These are phyloP conservation scores for Strobilomyces dryophilus DNA, from an alignment of 768 basidiomycete genomes.

Conservation along the genomic window DNA sequence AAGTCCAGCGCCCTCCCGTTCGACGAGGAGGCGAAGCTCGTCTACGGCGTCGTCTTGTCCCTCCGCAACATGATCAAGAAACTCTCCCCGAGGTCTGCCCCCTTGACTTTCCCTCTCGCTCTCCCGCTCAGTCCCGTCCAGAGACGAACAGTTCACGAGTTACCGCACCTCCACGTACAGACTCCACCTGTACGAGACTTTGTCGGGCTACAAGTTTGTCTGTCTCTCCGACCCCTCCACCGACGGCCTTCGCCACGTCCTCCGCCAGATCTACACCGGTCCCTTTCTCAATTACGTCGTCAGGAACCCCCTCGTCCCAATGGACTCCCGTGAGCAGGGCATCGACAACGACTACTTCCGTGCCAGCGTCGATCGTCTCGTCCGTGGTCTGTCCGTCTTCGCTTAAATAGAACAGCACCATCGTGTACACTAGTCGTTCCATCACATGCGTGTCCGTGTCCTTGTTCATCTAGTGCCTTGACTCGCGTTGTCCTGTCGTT, in stretches of 20 bases:
- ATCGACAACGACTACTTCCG: conserved; percentile 94
- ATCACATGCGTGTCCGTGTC: conserved; percentile 4
- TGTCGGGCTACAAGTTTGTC: conserved; percentile 92
- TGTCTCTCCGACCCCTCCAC: conserved; percentile 86
- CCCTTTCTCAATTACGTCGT: conserved; percentile 94
- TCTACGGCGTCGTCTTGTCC: conserved; percentile 92
- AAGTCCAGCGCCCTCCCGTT: conserved; percentile 66
- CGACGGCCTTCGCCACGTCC: conserved; percentile 75
- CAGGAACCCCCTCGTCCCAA: conserved; percentile 79
- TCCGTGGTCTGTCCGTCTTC: conserved; percentile 56
- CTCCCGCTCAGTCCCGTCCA: conserved; percentile 22
- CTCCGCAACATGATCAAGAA: conserved; percentile 95
- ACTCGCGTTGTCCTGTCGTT: conserved; percentile 41
- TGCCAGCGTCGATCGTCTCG: conserved; percentile 68
- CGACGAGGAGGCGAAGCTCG: conserved; percentile 96
- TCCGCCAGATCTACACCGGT: conserved; percentile 89
- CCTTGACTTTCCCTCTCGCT: background rate
- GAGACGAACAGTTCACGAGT: conserved; percentile 88
- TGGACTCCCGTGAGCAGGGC: conserved; percentile 81
- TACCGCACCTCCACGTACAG: conserved; percentile 93
- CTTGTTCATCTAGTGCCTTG: conserved; percentile 7
- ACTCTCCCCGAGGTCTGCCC: conserved; percentile 65
- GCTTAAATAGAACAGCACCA: conserved; percentile 17
- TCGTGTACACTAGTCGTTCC: conserved; percentile 11
- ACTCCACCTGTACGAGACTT: conserved; percentile 87